A percentile compares a stretch with the other conserved stretches of the same genome.
Conservation (phyloP, 352 stramenopile genomes). For the Globisporangium orthogonon region DNA sequence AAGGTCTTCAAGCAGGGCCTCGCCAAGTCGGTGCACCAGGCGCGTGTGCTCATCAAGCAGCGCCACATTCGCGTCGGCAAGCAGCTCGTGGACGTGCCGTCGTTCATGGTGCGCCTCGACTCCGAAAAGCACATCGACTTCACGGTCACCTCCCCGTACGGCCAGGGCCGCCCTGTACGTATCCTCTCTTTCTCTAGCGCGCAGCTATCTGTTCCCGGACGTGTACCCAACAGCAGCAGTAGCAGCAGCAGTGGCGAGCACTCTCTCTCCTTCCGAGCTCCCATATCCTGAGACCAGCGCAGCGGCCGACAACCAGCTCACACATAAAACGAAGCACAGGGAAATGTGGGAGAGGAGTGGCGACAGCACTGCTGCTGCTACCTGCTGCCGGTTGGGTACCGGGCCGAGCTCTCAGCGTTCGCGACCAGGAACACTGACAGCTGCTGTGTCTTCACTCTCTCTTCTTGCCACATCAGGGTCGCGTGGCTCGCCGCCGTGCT, state of each 20-base stretch:
- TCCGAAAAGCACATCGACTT: slow-evolving; percentile 99
- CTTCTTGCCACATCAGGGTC: slow-evolving; percentile 44
- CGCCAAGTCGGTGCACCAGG: slow-evolving; percentile 99
- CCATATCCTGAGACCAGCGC: too few species aligned
- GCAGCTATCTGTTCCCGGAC: too few species aligned
- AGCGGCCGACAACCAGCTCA: too few species aligned
- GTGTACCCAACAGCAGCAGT: not conserved
- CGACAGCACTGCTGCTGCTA: not conserved
- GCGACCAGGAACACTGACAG: not conserved
- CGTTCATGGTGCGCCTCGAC: slow-evolving; percentile 98
- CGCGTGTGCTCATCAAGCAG: slow-evolving; percentile 98
- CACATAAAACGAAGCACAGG: too few species aligned
- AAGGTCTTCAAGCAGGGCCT: slow-evolving; percentile 99
- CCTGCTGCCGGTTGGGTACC: too few species aligned
- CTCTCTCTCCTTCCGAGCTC: too few species aligned
- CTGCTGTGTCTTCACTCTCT: slow-evolving; percentile 1
- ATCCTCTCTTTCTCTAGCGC: not conserved
- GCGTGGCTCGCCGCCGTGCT: slow-evolving; percentile 93
- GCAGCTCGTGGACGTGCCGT: slow-evolving; percentile 98
- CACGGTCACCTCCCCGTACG: slow-evolving; percentile 96
- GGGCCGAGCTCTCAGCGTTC: not conserved
- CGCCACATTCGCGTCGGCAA: slow-evolving; percentile 99
- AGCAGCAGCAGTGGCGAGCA: not conserved
- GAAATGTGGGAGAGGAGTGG: too few species aligned
- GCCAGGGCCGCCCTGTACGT: slow-evolving; percentile 90